phyloP scores from a whole-genome alignment of 2,329 filamentous ascomycete species.

The Sporothrix mexicana region DNA sequence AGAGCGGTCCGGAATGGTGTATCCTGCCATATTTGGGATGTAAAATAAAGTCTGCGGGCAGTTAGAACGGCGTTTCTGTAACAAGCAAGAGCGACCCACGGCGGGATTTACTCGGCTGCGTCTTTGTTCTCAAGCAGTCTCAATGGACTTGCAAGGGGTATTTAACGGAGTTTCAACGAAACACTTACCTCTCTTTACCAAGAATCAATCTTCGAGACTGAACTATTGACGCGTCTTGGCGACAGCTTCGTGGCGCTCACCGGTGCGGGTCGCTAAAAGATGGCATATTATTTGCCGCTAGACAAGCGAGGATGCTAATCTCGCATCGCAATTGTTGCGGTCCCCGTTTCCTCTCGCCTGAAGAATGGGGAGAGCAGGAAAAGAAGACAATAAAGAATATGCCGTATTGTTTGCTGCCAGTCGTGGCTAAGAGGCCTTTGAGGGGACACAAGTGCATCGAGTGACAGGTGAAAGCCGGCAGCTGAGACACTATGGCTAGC shows the following conservation, averaged over 20 bases:
- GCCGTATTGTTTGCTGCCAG: background rate
- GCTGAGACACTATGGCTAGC: background rate
- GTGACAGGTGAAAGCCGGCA: conserved; percentile 2
- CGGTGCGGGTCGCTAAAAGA: background rate
- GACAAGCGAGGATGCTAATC: background rate
- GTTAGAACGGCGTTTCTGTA: background rate
- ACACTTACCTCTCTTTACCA: background rate
- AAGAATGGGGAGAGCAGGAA: background rate
- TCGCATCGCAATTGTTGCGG: background rate
- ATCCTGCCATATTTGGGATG: background rate
- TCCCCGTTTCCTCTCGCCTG: background rate
- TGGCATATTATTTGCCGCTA: background rate
- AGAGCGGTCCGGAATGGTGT: background rate
- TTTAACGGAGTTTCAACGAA: background rate
- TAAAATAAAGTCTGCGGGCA: background rate
- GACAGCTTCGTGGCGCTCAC: background rate
- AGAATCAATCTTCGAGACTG: background rate
- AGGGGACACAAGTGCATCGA: background rate
- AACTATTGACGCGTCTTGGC: conserved; percentile 1
- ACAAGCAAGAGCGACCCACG: conserved; percentile 2
- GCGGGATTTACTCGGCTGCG: background rate
- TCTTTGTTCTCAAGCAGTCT: too few relatives aligned
- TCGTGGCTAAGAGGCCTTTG: background rate
- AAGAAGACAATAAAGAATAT: too few relatives aligned
- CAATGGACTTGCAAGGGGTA: too few relatives aligned